Evolutionary conservation across 2,329 filamentous ascomycete species (phyloP).

Genomic region (Diaporthe aspalathi): DNA sequence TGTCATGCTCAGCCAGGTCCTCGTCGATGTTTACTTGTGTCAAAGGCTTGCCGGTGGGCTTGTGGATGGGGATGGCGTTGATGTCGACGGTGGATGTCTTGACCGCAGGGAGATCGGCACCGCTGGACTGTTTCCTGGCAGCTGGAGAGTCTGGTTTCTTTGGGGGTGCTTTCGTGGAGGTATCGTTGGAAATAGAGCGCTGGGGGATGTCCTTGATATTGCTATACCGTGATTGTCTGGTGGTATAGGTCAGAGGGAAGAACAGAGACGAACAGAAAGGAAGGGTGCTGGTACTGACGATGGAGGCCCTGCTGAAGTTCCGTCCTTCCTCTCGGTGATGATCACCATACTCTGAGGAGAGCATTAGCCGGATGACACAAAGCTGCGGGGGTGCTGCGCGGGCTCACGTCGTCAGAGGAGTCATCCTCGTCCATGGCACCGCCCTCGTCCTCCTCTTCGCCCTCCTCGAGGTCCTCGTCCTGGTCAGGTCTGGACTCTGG

Average conservation of each 20-base stretch:
- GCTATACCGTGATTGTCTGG: conserved; percentile 70
- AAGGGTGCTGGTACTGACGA: conserved; percentile 56
- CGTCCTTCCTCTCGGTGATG: conserved; percentile 75
- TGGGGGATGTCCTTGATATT: conserved; percentile 75
- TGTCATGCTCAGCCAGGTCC: conserved; percentile 82
- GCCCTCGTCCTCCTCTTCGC: conserved; percentile 72
- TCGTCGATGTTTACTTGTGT: conserved; percentile 80
- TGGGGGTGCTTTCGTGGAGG: conserved; percentile 57
- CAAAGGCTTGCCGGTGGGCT: conserved; percentile 82
- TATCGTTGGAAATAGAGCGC: conserved; percentile 65
- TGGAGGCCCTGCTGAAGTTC: conserved; percentile 68
- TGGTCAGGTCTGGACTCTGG: conserved; percentile 48
- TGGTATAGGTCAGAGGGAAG: not conserved
- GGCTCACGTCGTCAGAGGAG: conserved; percentile 52
- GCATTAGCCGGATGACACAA: conserved; percentile 21
- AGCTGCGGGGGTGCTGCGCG: too few relatives aligned
- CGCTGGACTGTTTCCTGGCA: conserved; percentile 30
- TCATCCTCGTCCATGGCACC: conserved; percentile 71
- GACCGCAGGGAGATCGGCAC: conserved; percentile 64
- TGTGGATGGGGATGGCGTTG: conserved; percentile 83
- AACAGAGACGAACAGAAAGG: too few relatives aligned
- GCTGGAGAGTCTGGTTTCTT: conserved; percentile 47
- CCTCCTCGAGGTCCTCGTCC: conserved; percentile 70
- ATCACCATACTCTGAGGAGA: conserved; percentile 71
- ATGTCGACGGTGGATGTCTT: conserved; percentile 87